Percentiles rank a stretch among this genome's conserved stretches.
These are phyloP conservation scores for Penicillium sclerotiorum DNA, from an alignment of 2,329 filamentous ascomycete genomes.

Conservation along the genomic window DNA sequence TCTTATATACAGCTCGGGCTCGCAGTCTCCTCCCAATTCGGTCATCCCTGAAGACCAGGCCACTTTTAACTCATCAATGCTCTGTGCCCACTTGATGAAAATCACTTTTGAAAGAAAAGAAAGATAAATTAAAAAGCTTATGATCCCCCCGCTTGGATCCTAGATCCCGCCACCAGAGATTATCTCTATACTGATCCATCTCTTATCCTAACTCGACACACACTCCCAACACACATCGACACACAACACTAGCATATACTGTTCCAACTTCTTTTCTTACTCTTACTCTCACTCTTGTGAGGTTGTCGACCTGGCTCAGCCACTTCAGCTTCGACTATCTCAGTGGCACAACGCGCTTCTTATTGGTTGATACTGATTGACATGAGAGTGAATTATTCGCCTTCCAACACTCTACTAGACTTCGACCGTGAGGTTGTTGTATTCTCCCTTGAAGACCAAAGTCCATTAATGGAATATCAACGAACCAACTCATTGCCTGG, in stretches of 20 bases:
- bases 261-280: no score
- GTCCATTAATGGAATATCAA: neutral
- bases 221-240: no score
- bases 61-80: neutral
- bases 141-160: slow-evolving; percentile 8
- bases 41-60: slow-evolving; percentile 7
- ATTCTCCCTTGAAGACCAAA: neutral
- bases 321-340: no score
- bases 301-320: no score
- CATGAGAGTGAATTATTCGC: slow-evolving; percentile 15
- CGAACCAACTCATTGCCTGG: neutral
- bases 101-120: neutral
- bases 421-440: slow-evolving; percentile 9
- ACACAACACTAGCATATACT: no score
- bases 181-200: neutral
- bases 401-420: slow-evolving; percentile 8
- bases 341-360: neutral
- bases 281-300: no score
- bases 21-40: neutral
- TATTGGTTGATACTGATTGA: slow-evolving; percentile 1
- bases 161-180: neutral
- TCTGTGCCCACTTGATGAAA: no score
- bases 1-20: slow-evolving; percentile 14
- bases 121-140: slow-evolving; percentile 8
- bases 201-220: no score